These are phyloP conservation scores for Apiospora marii DNA, from an alignment of 2,329 filamentous ascomycete species.

Conservation along the genomic window DNA sequence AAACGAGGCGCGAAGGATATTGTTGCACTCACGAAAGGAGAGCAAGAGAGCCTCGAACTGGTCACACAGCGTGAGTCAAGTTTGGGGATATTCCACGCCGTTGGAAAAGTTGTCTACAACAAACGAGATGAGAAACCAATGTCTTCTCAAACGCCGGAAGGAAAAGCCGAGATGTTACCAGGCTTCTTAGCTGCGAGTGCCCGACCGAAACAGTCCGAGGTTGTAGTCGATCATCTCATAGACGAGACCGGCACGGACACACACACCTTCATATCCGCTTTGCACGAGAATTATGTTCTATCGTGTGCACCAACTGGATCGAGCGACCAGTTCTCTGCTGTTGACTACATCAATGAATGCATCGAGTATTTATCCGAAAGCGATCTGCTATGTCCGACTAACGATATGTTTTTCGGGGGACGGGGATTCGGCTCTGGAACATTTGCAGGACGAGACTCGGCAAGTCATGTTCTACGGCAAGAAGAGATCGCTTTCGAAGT, in stretches of 20 bases:
- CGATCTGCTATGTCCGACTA: slow-evolving; percentile 81
- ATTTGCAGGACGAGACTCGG: slow-evolving; percentile 61
- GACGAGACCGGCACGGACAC: slow-evolving; percentile 94
- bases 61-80: slow-evolving; percentile 89
- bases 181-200: slow-evolving; percentile 63
- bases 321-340: slow-evolving; percentile 64
- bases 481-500: slow-evolving; percentile 95
- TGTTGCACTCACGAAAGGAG: slow-evolving; percentile 74
- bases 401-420: slow-evolving; percentile 71
- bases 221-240: slow-evolving; percentile 78
- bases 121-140: slow-evolving; percentile 72
- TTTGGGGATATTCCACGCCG: slow-evolving; percentile 93
- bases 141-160: slow-evolving; percentile 42
- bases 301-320: slow-evolving; percentile 73
- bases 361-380: slow-evolving; percentile 87
- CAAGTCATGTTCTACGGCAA: slow-evolving; percentile 81
- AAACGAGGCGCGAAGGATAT: slow-evolving; percentile 67
- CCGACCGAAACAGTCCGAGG: slow-evolving; percentile 69
- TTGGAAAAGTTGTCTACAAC: slow-evolving; percentile 96
- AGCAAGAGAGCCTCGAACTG: slow-evolving; percentile 80
- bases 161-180: slow-evolving; percentile 63
- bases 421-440: slow-evolving; percentile 57
- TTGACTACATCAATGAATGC: slow-evolving; percentile 84
- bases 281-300: slow-evolving; percentile 92
- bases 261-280: slow-evolving; percentile 84